Percentiles rank a stretch among this genome's conserved stretches.
phyloP scores from a whole-genome alignment of 2,329 filamentous ascomycete species.

The Claviceps spartinae region DNA sequence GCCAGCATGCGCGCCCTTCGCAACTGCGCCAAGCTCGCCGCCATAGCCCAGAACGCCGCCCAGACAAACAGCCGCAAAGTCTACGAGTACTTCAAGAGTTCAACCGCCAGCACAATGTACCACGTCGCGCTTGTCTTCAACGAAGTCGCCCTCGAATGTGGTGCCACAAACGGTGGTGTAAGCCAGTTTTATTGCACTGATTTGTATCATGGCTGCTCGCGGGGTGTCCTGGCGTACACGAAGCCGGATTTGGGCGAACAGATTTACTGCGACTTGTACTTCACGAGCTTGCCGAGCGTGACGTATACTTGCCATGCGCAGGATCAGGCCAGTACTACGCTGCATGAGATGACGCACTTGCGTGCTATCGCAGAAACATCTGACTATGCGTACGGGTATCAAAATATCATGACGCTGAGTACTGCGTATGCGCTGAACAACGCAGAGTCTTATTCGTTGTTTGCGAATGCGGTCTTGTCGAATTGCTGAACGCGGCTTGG shows the following conservation, averaged over 20 bases:
- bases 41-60: slow-evolving; percentile 36
- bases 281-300: slow-evolving; percentile 35
- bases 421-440: slow-evolving; percentile 42
- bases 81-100: slow-evolving; percentile 51
- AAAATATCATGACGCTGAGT: slow-evolving; percentile 34
- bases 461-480: slow-evolving; percentile 24
- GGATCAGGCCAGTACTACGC: slow-evolving; percentile 49
- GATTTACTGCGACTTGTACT: slow-evolving; percentile 49
- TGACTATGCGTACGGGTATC: slow-evolving; percentile 43
- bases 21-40: slow-evolving; percentile 41
- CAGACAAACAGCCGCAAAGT: slow-evolving; percentile 37
- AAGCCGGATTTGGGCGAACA: slow-evolving; percentile 39
- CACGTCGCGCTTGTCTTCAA: slow-evolving; percentile 38
- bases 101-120: slow-evolving; percentile 26
- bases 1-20: slow-evolving; percentile 36
- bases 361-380: slow-evolving; percentile 42
- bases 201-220: slow-evolving; percentile 35
- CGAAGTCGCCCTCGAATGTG: slow-evolving; percentile 41
- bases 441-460: slow-evolving; percentile 43
- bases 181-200: slow-evolving; percentile 48
- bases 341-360: slow-evolving; percentile 54
- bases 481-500: slow-evolving; percentile 20
- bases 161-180: slow-evolving; percentile 26
- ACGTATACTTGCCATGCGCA: slow-evolving; percentile 44
- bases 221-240: slow-evolving; percentile 46